Evolutionary conservation across 805 yeast genomes (phyloP).

Genomic region (Lipomyces lipofer): DNA sequence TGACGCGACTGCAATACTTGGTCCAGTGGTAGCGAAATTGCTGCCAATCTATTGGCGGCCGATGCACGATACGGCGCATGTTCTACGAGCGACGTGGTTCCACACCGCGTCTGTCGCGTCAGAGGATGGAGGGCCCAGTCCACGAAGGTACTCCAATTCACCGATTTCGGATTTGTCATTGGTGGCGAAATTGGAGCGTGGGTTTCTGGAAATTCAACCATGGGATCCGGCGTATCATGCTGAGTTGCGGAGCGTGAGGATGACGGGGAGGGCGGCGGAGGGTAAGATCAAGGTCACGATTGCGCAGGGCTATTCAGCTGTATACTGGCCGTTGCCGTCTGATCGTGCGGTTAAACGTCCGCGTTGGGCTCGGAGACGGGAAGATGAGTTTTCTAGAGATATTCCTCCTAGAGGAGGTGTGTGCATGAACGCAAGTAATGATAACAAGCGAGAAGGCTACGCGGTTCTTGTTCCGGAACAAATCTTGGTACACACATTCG

Average conservation of each 20-base stretch:
- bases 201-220: conserved; percentile 30
- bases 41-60: conserved; percentile 46
- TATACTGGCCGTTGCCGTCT: conserved; percentile 28
- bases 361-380: background rate
- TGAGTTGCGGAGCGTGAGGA: conserved; percentile 29
- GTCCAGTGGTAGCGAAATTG: conserved; percentile 27
- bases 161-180: conserved; percentile 35
- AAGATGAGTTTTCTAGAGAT: conserved; percentile 11
- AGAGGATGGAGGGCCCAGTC: conserved; percentile 12
- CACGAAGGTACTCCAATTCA: conserved; percentile 33
- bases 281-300: conserved; percentile 29
- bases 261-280: conserved; percentile 30
- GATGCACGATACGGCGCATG: conserved; percentile 38
- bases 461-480: conserved; percentile 25
- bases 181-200: conserved; percentile 29
- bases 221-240: conserved; percentile 31
- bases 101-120: conserved; percentile 30
- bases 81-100: conserved; percentile 43
- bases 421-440: conserved; percentile 11
- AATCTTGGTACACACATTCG: conserved; percentile 21
- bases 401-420: conserved; percentile 17
- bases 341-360: conserved; percentile 6
- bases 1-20: conserved; percentile 6
- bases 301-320: conserved; percentile 17
- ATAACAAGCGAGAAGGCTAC: conserved; percentile 15